Percentiles rank a stretch among this genome's conserved stretches.
Conservation (phyloP, 2,329 filamentous ascomycete species). For the Lecanosticta acicola region DNA sequence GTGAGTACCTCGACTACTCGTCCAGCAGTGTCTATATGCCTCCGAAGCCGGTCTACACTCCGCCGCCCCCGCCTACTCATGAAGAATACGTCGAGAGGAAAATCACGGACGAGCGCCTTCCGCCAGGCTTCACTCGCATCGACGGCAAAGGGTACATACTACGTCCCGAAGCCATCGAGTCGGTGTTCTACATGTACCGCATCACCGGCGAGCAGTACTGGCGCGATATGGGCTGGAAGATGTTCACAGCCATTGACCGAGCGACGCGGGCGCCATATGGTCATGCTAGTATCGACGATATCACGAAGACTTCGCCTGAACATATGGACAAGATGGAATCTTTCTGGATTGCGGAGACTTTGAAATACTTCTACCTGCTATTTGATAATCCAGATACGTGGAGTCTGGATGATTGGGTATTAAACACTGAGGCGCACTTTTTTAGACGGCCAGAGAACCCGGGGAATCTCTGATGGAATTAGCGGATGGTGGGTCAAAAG, state of each 20-base stretch:
- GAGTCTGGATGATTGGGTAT: slow-evolving; percentile 62
- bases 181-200: slow-evolving; percentile 83
- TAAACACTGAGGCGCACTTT: slow-evolving; percentile 54
- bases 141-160: slow-evolving; percentile 38
- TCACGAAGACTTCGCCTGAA: slow-evolving; percentile 41
- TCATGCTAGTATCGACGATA: slow-evolving; percentile 65
- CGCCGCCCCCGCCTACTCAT: slow-evolving; percentile 26
- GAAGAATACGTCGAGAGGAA: slow-evolving; percentile 30
- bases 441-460: slow-evolving; percentile 28
- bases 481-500: background rate
- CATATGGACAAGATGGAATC: slow-evolving; percentile 69
- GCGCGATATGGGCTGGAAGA: slow-evolving; percentile 78
- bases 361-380: slow-evolving; percentile 87
- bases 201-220: slow-evolving; percentile 72
- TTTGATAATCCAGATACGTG: slow-evolving; percentile 64
- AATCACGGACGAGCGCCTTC: slow-evolving; percentile 38
- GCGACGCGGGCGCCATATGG: slow-evolving; percentile 61
- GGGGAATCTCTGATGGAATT: background rate
- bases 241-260: slow-evolving; percentile 68
- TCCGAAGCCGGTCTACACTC: slow-evolving; percentile 20
- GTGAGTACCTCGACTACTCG: slow-evolving; percentile 5
- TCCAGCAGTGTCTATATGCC: background rate
- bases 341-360: slow-evolving; percentile 81
- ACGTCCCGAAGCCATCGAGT: slow-evolving; percentile 76
- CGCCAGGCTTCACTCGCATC: slow-evolving; percentile 38